phyloP scores from a whole-genome alignment of 345 rosid genomes.

The Iberis pinnata region DNA sequence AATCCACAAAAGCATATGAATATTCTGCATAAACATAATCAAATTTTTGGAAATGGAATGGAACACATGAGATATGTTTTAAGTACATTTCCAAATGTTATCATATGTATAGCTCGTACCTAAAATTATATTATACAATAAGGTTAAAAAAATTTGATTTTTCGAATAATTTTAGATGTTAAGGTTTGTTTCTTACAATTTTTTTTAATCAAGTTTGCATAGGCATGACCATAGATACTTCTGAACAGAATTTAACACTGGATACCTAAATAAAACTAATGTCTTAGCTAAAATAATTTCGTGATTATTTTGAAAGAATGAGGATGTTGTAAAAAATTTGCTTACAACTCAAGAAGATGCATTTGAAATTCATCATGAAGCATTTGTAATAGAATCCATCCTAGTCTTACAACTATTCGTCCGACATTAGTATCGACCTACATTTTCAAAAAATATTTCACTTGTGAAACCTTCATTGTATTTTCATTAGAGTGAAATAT shows the following conservation, averaged over 20 bases:
- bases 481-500: constrained; percentile 1
- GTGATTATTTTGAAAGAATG: not conserved
- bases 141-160: not conserved
- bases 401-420: constrained; percentile 84
- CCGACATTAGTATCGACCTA: constrained; percentile 97
- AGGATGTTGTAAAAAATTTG: not conserved
- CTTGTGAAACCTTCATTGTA: constrained; percentile 1
- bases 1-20: constrained; percentile 6
- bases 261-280: constrained; percentile 44
- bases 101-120: constrained; percentile 96
- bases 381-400: constrained; percentile 93
- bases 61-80: not conserved
- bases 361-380: constrained; percentile 84
- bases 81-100: constrained; percentile 87
- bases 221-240: constrained; percentile 86
- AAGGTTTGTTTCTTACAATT: constrained; percentile 40
- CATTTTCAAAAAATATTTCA: not conserved
- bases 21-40: not conserved
- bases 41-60: not conserved
- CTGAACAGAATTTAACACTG: constrained; percentile 70
- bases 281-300: constrained; percentile 10
- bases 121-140: constrained; percentile 25
- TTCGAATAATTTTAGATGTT: not conserved
- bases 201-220: constrained; percentile 82
- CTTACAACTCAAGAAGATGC: constrained; percentile 85